Conservation (phyloP, 768 basidiomycete genomes). For the Trametes elegans region DNA sequence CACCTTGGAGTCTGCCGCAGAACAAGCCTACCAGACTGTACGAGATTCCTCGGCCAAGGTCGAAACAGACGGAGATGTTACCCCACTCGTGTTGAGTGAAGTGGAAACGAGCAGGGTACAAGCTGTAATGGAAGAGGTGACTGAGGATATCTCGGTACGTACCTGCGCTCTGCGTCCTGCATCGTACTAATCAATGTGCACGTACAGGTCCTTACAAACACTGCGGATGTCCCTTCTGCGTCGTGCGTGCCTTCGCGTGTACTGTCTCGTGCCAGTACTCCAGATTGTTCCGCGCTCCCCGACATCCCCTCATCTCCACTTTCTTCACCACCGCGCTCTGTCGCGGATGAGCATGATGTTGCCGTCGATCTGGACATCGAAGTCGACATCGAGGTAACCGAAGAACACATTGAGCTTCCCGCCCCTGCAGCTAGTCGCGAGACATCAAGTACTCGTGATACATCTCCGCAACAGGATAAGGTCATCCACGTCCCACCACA, state of each 20-base stretch:
- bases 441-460: background rate
- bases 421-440: background rate
- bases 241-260: background rate
- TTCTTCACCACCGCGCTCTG: slow-evolving; percentile 17
- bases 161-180: background rate
- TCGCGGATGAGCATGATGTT: background rate
- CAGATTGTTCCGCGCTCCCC: background rate
- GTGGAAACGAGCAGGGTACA: background rate
- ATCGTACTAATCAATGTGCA: background rate
- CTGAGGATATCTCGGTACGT: background rate
- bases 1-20: background rate
- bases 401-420: too few species aligned
- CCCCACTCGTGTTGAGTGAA: slow-evolving; percentile 1
- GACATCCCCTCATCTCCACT: slow-evolving; percentile 17
- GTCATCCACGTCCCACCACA: too few species aligned
- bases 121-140: background rate
- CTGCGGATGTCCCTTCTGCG: too few species aligned
- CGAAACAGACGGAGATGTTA: slow-evolving; percentile 5
- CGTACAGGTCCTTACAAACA: background rate
- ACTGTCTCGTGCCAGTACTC: slow-evolving; percentile 7
- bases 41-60: background rate
- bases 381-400: background rate
- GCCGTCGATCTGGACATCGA: background rate
- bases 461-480: too few species aligned
- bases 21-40: background rate